phyloP scores from a whole-genome alignment of 805 yeast species.

The Starmerella vitae region DNA sequence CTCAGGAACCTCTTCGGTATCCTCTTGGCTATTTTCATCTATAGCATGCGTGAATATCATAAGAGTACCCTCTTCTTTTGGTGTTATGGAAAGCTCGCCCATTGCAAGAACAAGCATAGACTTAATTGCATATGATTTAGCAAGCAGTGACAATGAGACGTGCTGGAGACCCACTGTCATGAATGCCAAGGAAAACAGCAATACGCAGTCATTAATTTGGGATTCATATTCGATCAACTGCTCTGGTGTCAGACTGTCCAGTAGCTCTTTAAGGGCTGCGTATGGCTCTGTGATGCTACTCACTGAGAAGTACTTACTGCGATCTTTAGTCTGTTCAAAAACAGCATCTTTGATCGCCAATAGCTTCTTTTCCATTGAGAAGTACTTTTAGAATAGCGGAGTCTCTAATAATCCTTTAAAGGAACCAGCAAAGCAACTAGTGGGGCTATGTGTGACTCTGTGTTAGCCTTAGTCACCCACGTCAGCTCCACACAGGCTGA shows the following conservation, averaged over 20 bases:
- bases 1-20: constrained; percentile 36
- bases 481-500: no score
- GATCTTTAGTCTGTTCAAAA: constrained; percentile 14
- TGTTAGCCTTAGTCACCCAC: no score
- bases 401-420: no score
- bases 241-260: constrained; percentile 11
- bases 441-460: no score
- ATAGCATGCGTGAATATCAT: constrained; percentile 60
- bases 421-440: no score
- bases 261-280: constrained; percentile 11
- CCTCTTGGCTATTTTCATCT: constrained; percentile 35
- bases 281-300: constrained; percentile 11
- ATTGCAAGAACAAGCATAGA: constrained; percentile 69
- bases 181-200: constrained; percentile 70
- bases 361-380: constrained; percentile 11
- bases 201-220: constrained; percentile 11
- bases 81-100: constrained; percentile 71
- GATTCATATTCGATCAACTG: constrained; percentile 1
- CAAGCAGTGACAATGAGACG: constrained; percentile 88
- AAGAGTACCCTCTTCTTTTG: constrained; percentile 70
- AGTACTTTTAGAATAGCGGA: no score
- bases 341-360: constrained; percentile 10
- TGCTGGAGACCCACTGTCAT: constrained; percentile 84
- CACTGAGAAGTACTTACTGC: constrained; percentile 14
- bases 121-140: constrained; percentile 75